These are phyloP conservation scores for Chondrostereum purpureum DNA, from an alignment of 1,284 basidiomycete species.

Conservation along the genomic window DNA sequence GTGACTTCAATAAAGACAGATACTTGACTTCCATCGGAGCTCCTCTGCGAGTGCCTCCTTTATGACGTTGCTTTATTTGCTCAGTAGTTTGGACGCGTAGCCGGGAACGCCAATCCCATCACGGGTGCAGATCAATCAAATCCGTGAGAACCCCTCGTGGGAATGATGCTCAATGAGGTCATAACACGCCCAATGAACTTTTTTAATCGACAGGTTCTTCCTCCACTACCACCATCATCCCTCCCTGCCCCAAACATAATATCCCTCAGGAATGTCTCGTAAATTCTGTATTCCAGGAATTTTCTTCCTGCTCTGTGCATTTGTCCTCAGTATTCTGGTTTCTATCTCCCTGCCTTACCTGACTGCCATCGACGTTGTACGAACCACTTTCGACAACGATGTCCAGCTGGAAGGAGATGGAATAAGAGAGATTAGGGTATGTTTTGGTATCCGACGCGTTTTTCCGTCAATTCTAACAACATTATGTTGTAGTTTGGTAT, in stretches of 20 bases:
- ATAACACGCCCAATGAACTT: no score
- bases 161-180: not conserved
- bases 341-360: constrained; percentile 67
- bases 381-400: constrained; percentile 40
- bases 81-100: no score
- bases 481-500: constrained; percentile 45
- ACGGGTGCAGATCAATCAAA: no score
- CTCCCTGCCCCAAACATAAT: not conserved
- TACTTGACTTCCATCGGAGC: no score
- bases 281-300: constrained; percentile 61
- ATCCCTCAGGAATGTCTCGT: constrained; percentile 34
- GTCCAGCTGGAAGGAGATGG: constrained; percentile 23
- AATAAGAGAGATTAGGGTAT: constrained; percentile 47
- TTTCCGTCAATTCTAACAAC: constrained; percentile 6
- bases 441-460: constrained; percentile 22
- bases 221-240: constrained; percentile 6
- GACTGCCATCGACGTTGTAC: constrained; percentile 55
- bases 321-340: constrained; percentile 59
- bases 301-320: constrained; percentile 54
- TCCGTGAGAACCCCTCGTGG: no score
- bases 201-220: not conserved
- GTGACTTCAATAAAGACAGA: no score
- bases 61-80: no score
- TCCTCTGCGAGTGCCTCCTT: no score
- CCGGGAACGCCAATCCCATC: no score